These are phyloP conservation scores for Botryotinia calthae DNA, from an alignment of 2,329 filamentous ascomycete species.

Conservation along the genomic window DNA sequence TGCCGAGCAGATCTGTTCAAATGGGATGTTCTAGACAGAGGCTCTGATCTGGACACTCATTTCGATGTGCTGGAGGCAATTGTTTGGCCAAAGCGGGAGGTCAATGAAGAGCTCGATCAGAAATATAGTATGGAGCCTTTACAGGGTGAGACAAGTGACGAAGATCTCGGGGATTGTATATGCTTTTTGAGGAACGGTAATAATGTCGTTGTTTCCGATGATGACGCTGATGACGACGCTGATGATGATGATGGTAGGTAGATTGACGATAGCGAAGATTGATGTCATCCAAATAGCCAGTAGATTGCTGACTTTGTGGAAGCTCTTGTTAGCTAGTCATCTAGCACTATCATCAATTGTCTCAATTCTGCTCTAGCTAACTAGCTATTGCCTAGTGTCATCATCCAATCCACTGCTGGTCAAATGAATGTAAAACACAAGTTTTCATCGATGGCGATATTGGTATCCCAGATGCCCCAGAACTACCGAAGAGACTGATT, in stretches of 20 bases:
- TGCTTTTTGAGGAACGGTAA: no score
- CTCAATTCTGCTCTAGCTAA: background rate
- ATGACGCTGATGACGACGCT: background rate
- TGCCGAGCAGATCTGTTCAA: background rate
- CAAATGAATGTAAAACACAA: background rate
- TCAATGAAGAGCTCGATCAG: accelerated
- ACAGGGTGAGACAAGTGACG: no score
- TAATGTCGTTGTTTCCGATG: background rate
- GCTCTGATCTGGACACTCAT: background rate
- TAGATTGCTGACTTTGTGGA: background rate
- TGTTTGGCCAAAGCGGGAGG: background rate
- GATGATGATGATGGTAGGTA: background rate
- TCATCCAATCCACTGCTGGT: background rate
- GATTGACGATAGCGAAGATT: background rate
- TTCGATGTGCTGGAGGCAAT: background rate
- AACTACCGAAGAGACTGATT: background rate
- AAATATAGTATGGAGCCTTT: background rate
- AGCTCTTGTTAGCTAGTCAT: background rate
- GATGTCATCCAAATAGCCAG: background rate
- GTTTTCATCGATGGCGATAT: background rate
- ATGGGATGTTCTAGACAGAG: background rate
- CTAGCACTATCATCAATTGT: background rate
- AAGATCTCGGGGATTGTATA: background rate
- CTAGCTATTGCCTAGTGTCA: background rate
- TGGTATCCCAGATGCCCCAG: background rate